Evolutionary conservation across 306 rosid genomes (phyloP), one percentile per base, ranked within the genome.

Genomic region (Vigna unguiculata): DNA sequence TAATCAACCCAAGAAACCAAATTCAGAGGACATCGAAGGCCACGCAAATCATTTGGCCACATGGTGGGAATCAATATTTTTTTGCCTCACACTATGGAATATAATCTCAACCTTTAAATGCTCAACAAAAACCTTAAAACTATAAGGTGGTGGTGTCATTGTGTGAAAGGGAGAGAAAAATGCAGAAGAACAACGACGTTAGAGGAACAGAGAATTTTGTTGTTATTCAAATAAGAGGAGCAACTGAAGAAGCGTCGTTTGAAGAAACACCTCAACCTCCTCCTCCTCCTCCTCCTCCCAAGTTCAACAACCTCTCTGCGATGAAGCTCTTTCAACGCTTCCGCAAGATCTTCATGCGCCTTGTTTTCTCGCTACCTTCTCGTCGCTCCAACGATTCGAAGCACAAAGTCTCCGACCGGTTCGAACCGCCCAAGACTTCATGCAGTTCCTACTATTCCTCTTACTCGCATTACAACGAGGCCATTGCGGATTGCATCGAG

Each of bases 401-500:
- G 83, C 85, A 76, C 51, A 58, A 76, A 57, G 76, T 83, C 71
- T 69, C 74, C 9, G 89, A 90, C 38, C 51, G 70, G 20, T 88
- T 84, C 67, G 93, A 92, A 65, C 96, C 96, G 9, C 96, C 97
- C 0, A 92, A 90, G 83, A 92, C 90, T 0, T 92, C 96, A 14
- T 92, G 90, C 83, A 92, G 93, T 66, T 92, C 93, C 0, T 87
- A 88, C 69, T 85, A 89, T 75, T 89, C 94, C 14, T 88, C 97
- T 14, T 88, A 90, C 61, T 87, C 92, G 5, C 97, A 92, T 72
- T 88, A 88, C 48, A 84, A 87, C n/a, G 93, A 90, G 71, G 96
- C 96, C 73, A 88, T 92, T 32, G 86, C 92, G 0, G 97, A 92
- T 30, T 90, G 96, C 82, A 92, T 92, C 36, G 92, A 92, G 89